Evolutionary conservation across 2,329 filamentous ascomycete genomes (phyloP), one percentile per base, ranked within the genome.

Genomic region (Colletotrichum sojae): DNA sequence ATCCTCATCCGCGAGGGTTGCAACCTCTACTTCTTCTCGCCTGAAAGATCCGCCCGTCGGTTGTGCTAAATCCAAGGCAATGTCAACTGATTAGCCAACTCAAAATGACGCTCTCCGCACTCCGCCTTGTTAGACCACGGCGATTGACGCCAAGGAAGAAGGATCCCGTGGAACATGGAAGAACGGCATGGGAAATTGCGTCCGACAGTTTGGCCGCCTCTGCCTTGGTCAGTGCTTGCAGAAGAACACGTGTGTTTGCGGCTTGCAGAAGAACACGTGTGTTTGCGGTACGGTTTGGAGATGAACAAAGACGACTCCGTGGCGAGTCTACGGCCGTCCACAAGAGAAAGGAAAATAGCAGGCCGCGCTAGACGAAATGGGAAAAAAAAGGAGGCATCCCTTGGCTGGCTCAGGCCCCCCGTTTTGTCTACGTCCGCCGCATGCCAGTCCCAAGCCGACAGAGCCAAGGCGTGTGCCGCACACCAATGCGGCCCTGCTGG

Each of bases 321-420:
- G 16, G 40, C 25, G 39, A 25, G 39, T 12, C 8, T 20, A 53
- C 25, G 40, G n/a, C n/a, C 31, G 20, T 56, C 59, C 25, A 51
- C n/a, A 53, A 25, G 13, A 59, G 27, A 31, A 18, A 20, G 45
- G 31, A 55, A 18, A 49, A 60, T 59, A 51, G 27, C 43, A 64
- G n/a, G 25, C 18, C n/a, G 48, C 49, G 43, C 54, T 49, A 60
- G 62, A 36, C 27, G 43, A 51, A 59, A 43, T 43, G 15, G 40
- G n/a, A 43, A n/a, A 15, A 64, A 15, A 64, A 54, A 54, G 60
- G 54, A 65, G 60, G 65, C 60, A 58, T 58, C 60, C 46, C 60
- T 51, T 51, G 53, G 43, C 45, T 27, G 56, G 52, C 59, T 56
- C 52, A 18, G 31, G 40, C 60, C 63, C 56, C 57, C 22, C 40